A percentile compares a stretch with the other conserved stretches of the same genome.
These are phyloP conservation scores for Colletotrichum sp. DNA, from an alignment of 2,329 filamentous ascomycete genomes.

Conservation along the genomic window DNA sequence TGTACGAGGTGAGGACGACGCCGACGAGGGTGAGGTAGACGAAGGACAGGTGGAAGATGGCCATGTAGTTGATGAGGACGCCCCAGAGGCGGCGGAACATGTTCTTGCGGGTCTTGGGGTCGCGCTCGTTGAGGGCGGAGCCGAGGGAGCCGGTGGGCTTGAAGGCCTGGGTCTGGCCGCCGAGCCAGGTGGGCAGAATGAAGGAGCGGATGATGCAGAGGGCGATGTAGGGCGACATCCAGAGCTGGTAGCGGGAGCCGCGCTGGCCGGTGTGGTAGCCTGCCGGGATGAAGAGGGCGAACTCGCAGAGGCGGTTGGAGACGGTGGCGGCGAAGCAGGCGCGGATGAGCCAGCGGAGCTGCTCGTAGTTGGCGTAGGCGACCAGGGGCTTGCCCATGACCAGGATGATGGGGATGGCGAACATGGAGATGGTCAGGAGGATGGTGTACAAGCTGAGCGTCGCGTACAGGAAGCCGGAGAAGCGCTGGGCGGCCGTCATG, in stretches of 20 bases:
- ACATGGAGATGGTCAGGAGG: constrained; percentile 57
- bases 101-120: constrained; percentile 53
- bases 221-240: constrained; percentile 68
- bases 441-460: constrained; percentile 61
- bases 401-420: constrained; percentile 64
- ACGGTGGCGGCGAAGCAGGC: constrained; percentile 57
- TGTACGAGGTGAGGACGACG: constrained; percentile 55
- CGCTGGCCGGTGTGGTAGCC: constrained; percentile 65
- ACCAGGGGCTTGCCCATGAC: constrained; percentile 62
- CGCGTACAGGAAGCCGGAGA: constrained; percentile 63
- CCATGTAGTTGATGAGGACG: constrained; percentile 61
- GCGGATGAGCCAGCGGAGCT: constrained; percentile 65
- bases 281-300: constrained; percentile 61
- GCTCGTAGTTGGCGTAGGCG: constrained; percentile 54
- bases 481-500: constrained; percentile 62
- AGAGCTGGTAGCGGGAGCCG: constrained; percentile 60
- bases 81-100: constrained; percentile 58
- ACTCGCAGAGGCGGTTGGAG: constrained; percentile 59
- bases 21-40: constrained; percentile 57
- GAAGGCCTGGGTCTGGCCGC: constrained; percentile 63
- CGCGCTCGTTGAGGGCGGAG: constrained; percentile 63
- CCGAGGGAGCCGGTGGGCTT: constrained; percentile 64
- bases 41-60: constrained; percentile 58
- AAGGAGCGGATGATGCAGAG: constrained; percentile 63
- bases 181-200: constrained; percentile 63